Conservation (phyloP, 2,329 filamentous ascomycete genomes). For the Aureobasidium mangrovei region DNA sequence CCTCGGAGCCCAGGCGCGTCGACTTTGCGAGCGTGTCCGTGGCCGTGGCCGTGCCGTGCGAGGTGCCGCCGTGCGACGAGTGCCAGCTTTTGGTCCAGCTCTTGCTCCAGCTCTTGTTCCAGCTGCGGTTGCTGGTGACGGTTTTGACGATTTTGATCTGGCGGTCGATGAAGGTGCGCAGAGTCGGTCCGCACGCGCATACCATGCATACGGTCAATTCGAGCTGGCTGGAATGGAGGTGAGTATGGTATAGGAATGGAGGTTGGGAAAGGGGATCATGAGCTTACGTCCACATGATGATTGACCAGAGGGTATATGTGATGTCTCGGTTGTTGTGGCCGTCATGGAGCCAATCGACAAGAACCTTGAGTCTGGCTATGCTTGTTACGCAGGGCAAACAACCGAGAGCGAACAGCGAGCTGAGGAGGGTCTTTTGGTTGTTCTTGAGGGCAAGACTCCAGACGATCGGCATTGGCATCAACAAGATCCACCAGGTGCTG, state of each 20-base stretch:
- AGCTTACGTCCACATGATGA: conserved; percentile 9
- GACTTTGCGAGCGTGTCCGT: neutral
- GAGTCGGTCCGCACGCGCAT: conserved; percentile 10
- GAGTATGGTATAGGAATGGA: neutral
- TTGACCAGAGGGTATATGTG: conserved; percentile 1
- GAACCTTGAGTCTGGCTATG: neutral
- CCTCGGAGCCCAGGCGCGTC: neutral
- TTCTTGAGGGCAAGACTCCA: conserved; percentile 28
- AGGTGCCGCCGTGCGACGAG: neutral
- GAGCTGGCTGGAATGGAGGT: neutral
- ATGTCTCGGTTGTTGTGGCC: neutral
- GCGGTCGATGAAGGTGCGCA: conserved; percentile 11
- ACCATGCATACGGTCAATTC: conserved; percentile 13
- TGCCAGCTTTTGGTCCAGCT: conserved; percentile 1
- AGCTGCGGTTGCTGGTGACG: neutral
- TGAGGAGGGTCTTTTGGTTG: conserved; percentile 45
- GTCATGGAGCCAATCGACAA: conserved; percentile 1
- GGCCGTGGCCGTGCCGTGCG: neutral
- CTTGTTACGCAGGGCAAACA: conserved; percentile 7
- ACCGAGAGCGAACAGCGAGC: conserved; percentile 43
- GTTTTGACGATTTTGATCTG: conserved; percentile 8
- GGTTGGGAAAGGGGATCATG: no score
- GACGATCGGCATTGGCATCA: conserved; percentile 11
- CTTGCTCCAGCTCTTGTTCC: neutral
- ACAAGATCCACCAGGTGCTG: conserved; percentile 5